A percentile compares a stretch with the other conserved stretches of the same genome.
These are phyloP conservation scores for Candida odintsovae DNA, from an alignment of 805 yeast genomes.

Conservation along the genomic window DNA sequence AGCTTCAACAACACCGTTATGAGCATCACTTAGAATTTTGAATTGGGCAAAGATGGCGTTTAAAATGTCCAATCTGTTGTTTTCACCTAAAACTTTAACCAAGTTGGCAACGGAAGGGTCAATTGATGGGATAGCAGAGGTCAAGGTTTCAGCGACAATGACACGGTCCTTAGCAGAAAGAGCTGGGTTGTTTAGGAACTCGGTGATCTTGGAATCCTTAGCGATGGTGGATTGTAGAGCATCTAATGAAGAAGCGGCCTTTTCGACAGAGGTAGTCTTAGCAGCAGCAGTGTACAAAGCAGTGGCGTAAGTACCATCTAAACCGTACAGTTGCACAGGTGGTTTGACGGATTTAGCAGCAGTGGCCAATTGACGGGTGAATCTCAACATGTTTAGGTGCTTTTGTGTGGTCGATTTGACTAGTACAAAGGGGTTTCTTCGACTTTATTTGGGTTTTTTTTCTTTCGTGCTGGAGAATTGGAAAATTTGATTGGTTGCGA, in stretches of 20 bases:
- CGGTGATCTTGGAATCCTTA: slow-evolving; percentile 57
- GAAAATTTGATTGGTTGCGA: not conserved
- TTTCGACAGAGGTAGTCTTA: slow-evolving; percentile 69
- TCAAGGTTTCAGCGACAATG: slow-evolving; percentile 57
- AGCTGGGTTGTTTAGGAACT: slow-evolving; percentile 75
- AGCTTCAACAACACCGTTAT: slow-evolving; percentile 90
- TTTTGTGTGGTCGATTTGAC: not conserved
- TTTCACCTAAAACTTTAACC: slow-evolving; percentile 81
- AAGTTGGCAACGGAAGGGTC: slow-evolving; percentile 76
- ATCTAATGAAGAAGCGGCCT: slow-evolving; percentile 60
- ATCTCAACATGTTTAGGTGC: not conserved
- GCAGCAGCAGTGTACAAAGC: slow-evolving; percentile 91
- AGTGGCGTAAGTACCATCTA: slow-evolving; percentile 95
- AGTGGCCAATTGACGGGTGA: slow-evolving; percentile 64
- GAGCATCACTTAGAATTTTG: slow-evolving; percentile 75
- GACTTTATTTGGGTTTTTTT: not conserved
- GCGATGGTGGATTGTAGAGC: slow-evolving; percentile 49
- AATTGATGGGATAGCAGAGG: slow-evolving; percentile 37
- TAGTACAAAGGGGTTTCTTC: not conserved
- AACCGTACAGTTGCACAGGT: slow-evolving; percentile 90
- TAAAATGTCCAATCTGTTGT: slow-evolving; percentile 83
- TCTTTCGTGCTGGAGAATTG: not conserved
- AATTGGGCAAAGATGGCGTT: slow-evolving; percentile 63
- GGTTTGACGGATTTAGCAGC: slow-evolving; percentile 64
- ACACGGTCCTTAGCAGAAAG: slow-evolving; percentile 70